A percentile compares a stretch with the other conserved stretches of the same genome.
Conservation (phyloP, 1,284 basidiomycete species). For the Cerrena zonata region DNA sequence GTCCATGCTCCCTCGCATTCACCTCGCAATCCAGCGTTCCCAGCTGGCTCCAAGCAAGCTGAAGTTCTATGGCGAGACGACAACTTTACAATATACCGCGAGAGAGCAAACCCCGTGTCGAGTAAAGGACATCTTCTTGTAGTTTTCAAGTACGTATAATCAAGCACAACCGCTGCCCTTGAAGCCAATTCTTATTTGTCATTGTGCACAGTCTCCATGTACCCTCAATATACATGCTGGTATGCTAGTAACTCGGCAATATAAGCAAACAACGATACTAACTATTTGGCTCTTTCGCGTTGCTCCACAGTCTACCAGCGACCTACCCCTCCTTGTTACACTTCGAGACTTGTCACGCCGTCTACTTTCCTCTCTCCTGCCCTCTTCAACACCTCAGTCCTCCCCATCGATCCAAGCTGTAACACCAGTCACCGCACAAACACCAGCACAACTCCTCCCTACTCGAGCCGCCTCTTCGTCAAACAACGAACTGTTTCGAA, state of each 20-base stretch:
- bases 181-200: not conserved
- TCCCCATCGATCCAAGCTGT: constrained; percentile 16
- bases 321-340: constrained; percentile 63
- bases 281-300: not conserved
- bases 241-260: constrained; percentile 30
- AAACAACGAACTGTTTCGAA: constrained; percentile 36
- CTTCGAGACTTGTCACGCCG: constrained; percentile 54
- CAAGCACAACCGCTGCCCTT: not conserved
- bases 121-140: constrained; percentile 64
- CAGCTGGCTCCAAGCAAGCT: constrained; percentile 39
- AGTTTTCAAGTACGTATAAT: constrained; percentile 60
- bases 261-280: too few species aligned
- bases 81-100: constrained; percentile 67
- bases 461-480: constrained; percentile 20
- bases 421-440: constrained; percentile 24
- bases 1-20: constrained; percentile 37
- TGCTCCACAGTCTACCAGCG: constrained; percentile 55
- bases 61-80: constrained; percentile 69
- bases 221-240: constrained; percentile 67
- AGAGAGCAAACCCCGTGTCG: constrained; percentile 62
- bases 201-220: constrained; percentile 54
- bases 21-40: constrained; percentile 40
- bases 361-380: constrained; percentile 45
- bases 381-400: constrained; percentile 32
- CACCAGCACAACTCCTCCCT: constrained; percentile 17